These are phyloP conservation scores for Solanum etuberosum DNA, from an alignment of 257 asterid genomes.

Conservation along the genomic window DNA sequence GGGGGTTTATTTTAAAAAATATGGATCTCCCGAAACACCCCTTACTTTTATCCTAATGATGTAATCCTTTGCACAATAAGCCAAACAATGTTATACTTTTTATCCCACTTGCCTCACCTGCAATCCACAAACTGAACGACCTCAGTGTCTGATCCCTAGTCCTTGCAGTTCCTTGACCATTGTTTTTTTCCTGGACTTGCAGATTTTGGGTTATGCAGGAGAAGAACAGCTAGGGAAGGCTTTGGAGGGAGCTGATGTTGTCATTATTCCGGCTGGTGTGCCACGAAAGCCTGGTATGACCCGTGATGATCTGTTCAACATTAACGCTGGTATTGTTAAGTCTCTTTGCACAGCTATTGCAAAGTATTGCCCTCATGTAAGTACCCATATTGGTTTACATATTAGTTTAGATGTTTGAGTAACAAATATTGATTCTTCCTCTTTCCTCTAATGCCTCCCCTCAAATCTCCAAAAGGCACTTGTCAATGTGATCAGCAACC, in stretches of 20 bases:
- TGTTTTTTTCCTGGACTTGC: neutral
- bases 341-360: conserved; percentile 12
- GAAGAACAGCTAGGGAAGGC: conserved; percentile 64
- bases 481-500: conserved; percentile 21
- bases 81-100: neutral
- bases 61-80: neutral
- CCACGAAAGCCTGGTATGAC: conserved; percentile 32
- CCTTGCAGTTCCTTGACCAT: neutral
- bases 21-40: neutral
- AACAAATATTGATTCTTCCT: neutral
- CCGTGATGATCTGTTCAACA: conserved; percentile 27
- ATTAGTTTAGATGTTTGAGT: neutral
- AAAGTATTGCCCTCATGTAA: conserved; percentile 22
- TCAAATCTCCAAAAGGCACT: conserved; percentile 10
- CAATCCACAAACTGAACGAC: neutral
- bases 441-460: neutral
- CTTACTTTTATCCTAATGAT: neutral
- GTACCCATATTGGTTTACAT: neutral
- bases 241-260: conserved; percentile 37
- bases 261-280: conserved; percentile 27
- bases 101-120: neutral
- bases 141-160: neutral
- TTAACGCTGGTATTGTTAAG: conserved; percentile 22
- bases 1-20: neutral
- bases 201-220: conserved; percentile 58